Evolutionary conservation across 345 rosid species (phyloP).

Genomic region (Eucalyptus lansdowneana): DNA sequence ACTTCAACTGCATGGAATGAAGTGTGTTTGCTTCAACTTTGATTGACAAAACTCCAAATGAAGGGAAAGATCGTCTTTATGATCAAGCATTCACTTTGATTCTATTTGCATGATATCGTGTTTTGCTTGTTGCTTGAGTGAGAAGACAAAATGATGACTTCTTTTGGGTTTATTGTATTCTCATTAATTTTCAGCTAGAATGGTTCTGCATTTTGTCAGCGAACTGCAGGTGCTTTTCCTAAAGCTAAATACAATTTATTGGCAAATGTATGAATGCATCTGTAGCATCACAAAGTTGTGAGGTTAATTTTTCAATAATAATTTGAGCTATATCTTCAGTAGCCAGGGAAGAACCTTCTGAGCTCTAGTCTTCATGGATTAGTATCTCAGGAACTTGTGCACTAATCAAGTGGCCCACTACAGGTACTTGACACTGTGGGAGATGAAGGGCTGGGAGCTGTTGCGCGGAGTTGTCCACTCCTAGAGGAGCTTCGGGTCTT

Average conservation of each 20-base stretch:
- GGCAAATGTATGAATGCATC: background rate
- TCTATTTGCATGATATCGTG: background rate
- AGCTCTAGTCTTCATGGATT: background rate
- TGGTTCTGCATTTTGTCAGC: background rate
- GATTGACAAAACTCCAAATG: background rate
- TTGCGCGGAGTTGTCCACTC: slow-evolving; percentile 37
- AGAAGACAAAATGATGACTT: background rate
- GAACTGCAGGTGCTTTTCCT: background rate
- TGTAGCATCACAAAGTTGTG: background rate
- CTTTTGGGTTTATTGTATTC: background rate
- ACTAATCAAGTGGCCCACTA: background rate
- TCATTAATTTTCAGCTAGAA: background rate
- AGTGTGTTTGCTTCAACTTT: background rate
- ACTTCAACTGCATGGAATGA: background rate
- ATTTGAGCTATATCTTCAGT: background rate
- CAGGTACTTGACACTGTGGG: slow-evolving; percentile 62
- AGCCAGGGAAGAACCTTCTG: background rate
- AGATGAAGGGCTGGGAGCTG: slow-evolving; percentile 55
- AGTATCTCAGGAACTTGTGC: background rate
- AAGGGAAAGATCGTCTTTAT: background rate
- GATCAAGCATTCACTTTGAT: background rate
- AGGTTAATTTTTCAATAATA: background rate
- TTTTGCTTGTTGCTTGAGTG: background rate
- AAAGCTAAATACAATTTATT: background rate
- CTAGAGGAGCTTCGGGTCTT: slow-evolving; percentile 70